phyloP scores from a whole-genome alignment of 2,329 filamentous ascomycete species.

The Aspergillus texensis region DNA sequence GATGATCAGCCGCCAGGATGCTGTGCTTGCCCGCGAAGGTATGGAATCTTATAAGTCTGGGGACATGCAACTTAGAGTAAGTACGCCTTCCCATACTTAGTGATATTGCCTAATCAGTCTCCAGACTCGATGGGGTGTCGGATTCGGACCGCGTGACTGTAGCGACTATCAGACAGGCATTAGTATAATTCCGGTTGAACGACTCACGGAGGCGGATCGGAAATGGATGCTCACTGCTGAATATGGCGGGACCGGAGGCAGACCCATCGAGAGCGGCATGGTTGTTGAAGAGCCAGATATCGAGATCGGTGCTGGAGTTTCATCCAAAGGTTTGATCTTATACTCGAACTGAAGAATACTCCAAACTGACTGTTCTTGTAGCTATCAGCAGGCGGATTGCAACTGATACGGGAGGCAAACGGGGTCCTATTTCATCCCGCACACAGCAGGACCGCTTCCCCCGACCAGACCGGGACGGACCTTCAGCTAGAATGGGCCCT shows the following conservation, averaged over 20 bases:
- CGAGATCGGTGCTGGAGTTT: constrained; percentile 95
- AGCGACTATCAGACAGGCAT: constrained; percentile 92
- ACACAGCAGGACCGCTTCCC: constrained; percentile 35
- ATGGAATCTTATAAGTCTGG: constrained; percentile 80
- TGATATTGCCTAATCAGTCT: constrained; percentile 28
- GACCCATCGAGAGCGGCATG: constrained; percentile 76
- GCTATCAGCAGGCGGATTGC: constrained; percentile 56
- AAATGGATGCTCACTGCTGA: constrained; percentile 97
- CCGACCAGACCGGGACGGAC: constrained; percentile 39
- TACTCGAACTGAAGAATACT: neutral
- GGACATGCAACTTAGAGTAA: constrained; percentile 72
- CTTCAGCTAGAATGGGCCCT: constrained; percentile 25
- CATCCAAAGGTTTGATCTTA: constrained; percentile 72
- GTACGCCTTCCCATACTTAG: constrained; percentile 27
- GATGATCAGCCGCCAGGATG: constrained; percentile 89
- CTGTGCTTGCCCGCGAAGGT: constrained; percentile 77
- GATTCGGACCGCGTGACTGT: constrained; percentile 94
- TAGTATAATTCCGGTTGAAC: constrained; percentile 88
- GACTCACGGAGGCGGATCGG: constrained; percentile 91
- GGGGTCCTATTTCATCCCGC: constrained; percentile 52
- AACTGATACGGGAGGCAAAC: constrained; percentile 53
- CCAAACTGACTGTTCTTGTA: constrained; percentile 25
- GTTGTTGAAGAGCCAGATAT: constrained; percentile 97
- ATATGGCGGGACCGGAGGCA: constrained; percentile 87
- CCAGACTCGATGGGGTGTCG: constrained; percentile 94